Evolutionary conservation across 2,329 filamentous ascomycete genomes (phyloP).

Genomic region (Paecilomyces niveus): DNA sequence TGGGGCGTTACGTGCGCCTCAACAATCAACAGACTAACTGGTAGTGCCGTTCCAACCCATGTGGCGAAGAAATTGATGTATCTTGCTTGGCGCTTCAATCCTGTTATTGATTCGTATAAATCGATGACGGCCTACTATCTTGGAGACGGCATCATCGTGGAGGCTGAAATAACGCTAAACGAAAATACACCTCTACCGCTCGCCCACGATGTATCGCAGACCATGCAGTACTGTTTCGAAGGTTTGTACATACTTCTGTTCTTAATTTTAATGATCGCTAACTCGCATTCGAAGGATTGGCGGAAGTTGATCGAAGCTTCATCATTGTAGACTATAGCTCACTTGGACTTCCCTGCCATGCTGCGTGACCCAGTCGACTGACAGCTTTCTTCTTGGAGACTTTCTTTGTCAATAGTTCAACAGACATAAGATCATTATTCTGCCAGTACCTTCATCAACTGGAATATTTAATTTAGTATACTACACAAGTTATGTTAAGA

Average conservation of each 20-base stretch:
- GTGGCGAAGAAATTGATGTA: background rate
- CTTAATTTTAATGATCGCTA: background rate
- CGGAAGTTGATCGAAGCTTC: background rate
- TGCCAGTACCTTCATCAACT: no score
- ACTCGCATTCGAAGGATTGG: background rate
- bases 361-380: background rate
- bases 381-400: background rate
- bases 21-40: background rate
- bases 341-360: background rate
- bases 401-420: no score
- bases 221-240: background rate
- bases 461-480: no score
- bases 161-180: background rate
- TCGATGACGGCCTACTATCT: constrained; percentile 1
- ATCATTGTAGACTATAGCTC: background rate
- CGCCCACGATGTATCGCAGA: background rate
- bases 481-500: no score
- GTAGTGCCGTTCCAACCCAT: background rate
- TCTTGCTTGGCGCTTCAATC: background rate
- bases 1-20: background rate
- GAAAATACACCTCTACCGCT: background rate
- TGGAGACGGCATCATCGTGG: background rate
- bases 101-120: background rate
- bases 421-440: no score
- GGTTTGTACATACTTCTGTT: background rate